phyloP scores from a whole-genome alignment of 192 early-diverging fungal species.

The Linnemannia schmuckeri region DNA sequence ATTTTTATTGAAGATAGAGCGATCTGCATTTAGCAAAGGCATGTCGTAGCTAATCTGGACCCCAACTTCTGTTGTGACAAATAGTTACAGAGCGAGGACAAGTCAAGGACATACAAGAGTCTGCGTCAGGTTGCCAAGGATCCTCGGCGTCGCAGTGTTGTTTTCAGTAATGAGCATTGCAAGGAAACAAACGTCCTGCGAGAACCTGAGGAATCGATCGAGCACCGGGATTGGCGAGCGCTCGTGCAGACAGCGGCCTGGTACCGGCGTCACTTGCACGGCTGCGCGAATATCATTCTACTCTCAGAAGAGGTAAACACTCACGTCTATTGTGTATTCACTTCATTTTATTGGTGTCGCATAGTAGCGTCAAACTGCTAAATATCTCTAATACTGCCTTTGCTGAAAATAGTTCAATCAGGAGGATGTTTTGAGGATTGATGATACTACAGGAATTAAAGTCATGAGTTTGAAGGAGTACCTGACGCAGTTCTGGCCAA shows the following conservation, averaged over 20 bases:
- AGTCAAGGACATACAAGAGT: constrained; percentile 71
- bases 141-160: constrained; percentile 64
- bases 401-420: constrained; percentile 23
- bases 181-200: constrained; percentile 54
- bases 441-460: constrained; percentile 27
- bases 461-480: constrained; percentile 60
- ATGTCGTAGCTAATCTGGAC: neutral
- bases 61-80: neutral
- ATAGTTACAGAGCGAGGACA: constrained; percentile 71
- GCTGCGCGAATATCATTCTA: constrained; percentile 56
- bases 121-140: constrained; percentile 72
- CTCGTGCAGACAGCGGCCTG: constrained; percentile 66
- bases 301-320: constrained; percentile 58
- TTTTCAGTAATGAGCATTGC: constrained; percentile 82
- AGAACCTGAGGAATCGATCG: constrained; percentile 53
- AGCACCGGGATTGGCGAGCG: constrained; percentile 68
- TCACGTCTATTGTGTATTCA: constrained; percentile 9
- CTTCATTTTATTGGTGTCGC: neutral
- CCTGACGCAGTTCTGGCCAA: constrained; percentile 52
- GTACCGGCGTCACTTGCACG: constrained; percentile 68
- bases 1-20: neutral
- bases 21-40: neutral
- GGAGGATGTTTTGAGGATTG: constrained; percentile 32
- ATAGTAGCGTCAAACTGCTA: neutral
- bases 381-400: neutral